Base-by-base conservation (phyloP, 495 filamentous ascomycete genomes). In the Aspergillus panamensis region DNA sequence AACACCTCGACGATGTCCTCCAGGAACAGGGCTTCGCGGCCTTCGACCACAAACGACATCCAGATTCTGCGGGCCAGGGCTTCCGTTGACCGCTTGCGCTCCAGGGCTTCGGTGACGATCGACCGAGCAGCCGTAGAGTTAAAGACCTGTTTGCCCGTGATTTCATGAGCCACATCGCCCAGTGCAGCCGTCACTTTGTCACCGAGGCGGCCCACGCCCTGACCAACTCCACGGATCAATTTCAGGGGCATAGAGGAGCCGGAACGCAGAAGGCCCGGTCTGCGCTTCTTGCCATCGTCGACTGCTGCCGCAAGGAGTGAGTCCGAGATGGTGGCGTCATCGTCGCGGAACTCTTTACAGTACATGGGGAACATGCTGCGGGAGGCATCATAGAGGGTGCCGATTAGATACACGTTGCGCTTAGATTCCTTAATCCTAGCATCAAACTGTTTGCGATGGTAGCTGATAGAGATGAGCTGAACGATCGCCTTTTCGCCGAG, bases 41-140 rank as follows among this genome's bases (percentile, higher is more conserved):
- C 93, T 70, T 97, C 92, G 14, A 92, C 84, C 10, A 97, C 94
- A 67, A 97, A 97, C 2, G 91, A 96, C 91, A 96, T 96, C 94
- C 94, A 98, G 57, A 98, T 84, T 68, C 94, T 86, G 60, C 84
- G 87, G 6, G 92, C 94, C 58, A 98, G 74, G 25, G 93, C 94
- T 73, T 96, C 93, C 3, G 91, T 88, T 20, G 88, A 88, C 39
- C 80, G 77, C 40, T 84, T 84, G 63, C 88, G 91, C 67, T 96
- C 92, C 52, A 98, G 78, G 3, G 93, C 94, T 62, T 95, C 83
- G 9, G 95, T 77, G 4, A 97, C 90, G 48, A 96, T 83, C 2
- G 91, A 92, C 68, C 96, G 92, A 3, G 92, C 87, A 1, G 89
- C 86, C 52, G 86, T 89, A 8, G 92, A 87, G 72, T 97, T 93